These are phyloP conservation scores for Ilyonectria mors-panacis DNA, from an alignment of 2,329 filamentous ascomycete genomes.

Conservation along the genomic window DNA sequence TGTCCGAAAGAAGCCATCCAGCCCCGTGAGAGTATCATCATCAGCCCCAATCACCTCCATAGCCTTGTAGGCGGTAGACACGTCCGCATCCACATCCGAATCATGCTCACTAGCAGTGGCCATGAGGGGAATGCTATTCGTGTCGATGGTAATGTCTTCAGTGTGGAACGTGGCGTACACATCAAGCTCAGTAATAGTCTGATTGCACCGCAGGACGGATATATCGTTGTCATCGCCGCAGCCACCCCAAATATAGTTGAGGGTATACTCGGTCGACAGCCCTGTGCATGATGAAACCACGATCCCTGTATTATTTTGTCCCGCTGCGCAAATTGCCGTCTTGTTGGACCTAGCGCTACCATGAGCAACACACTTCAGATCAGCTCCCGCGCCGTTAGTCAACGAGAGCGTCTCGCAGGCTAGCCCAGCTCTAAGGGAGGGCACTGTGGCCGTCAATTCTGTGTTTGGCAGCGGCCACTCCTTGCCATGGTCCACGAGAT, in stretches of 20 bases:
- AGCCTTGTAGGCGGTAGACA: slow-evolving; percentile 38
- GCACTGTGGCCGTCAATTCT: slow-evolving; percentile 38
- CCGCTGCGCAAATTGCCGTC: slow-evolving; percentile 35
- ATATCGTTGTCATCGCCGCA: slow-evolving; percentile 39
- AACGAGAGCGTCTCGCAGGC: slow-evolving; percentile 42
- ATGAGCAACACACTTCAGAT: slow-evolving; percentile 40
- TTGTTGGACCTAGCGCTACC: slow-evolving; percentile 34
- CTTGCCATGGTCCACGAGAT: slow-evolving; percentile 32
- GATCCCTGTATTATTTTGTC: slow-evolving; percentile 36
- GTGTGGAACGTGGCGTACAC: slow-evolving; percentile 45
- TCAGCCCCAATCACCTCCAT: slow-evolving; percentile 36
- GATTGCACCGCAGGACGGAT: slow-evolving; percentile 45
- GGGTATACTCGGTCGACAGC: slow-evolving; percentile 31
- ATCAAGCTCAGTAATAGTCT: slow-evolving; percentile 41
- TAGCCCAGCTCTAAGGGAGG: slow-evolving; percentile 38
- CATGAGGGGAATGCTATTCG: slow-evolving; percentile 40
- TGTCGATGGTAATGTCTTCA: slow-evolving; percentile 42
- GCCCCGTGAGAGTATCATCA: slow-evolving; percentile 38
- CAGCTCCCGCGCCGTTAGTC: slow-evolving; percentile 29
- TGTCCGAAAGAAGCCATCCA: slow-evolving; percentile 48
- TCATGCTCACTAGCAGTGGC: slow-evolving; percentile 28
- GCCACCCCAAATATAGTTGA: slow-evolving; percentile 49
- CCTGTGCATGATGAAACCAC: slow-evolving; percentile 45
- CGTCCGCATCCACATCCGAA: slow-evolving; percentile 35
- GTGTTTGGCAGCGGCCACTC: slow-evolving; percentile 45